Evolutionary conservation across 2,329 filamentous ascomycete genomes (phyloP).

Genomic region (Periglandula ipomoeae): DNA sequence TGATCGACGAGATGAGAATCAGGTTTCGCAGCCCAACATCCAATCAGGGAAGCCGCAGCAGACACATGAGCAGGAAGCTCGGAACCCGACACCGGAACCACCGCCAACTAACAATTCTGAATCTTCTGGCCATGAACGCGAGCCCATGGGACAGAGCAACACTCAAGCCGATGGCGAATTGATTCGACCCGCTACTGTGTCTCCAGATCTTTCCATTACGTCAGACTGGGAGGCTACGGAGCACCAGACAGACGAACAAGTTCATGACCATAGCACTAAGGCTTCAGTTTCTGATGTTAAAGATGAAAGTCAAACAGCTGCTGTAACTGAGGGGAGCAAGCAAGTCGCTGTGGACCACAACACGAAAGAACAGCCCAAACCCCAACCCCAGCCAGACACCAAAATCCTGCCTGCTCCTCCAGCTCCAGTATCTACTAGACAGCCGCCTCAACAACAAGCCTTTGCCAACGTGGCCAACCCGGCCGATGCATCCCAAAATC

Average conservation of each 20-base stretch:
- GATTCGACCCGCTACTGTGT: slow-evolving; percentile 6
- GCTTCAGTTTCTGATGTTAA: background rate
- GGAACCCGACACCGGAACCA: background rate
- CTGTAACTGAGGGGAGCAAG: background rate
- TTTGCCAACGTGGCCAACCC: background rate
- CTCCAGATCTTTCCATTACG: slow-evolving; percentile 6
- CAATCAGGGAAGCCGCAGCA: background rate
- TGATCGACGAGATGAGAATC: background rate
- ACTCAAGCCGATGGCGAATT: background rate
- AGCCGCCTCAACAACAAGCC: background rate
- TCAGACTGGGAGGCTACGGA: slow-evolving; percentile 4
- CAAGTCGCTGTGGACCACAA: background rate
- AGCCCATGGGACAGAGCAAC: background rate
- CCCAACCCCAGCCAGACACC: background rate
- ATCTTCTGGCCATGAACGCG: background rate
- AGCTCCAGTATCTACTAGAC: too few relatives aligned
- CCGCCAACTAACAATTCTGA: background rate
- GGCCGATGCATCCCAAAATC: background rate
- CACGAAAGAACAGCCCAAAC: background rate
- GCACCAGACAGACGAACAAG: background rate
- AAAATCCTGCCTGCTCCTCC: background rate
- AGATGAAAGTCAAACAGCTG: background rate
- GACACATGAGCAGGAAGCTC: background rate
- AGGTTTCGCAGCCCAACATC: background rate
- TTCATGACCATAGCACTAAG: background rate